These are phyloP conservation scores for Trametes coccinea DNA, from an alignment of 768 basidiomycete species.

Conservation along the genomic window DNA sequence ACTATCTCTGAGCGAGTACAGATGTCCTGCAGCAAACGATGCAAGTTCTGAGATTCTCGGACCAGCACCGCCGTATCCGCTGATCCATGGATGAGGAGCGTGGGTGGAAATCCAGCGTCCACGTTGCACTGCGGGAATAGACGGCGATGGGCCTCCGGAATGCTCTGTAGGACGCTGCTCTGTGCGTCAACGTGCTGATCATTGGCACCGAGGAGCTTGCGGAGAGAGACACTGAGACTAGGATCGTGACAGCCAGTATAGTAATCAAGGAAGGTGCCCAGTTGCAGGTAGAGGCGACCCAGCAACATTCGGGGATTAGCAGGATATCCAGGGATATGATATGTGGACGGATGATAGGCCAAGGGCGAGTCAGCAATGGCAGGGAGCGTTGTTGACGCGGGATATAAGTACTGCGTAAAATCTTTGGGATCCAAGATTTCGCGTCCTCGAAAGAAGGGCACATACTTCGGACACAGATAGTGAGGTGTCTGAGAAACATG, in stretches of 20 bases:
- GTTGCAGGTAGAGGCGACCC: slow-evolving; percentile 57
- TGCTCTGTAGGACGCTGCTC: background rate
- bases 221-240: slow-evolving; percentile 49
- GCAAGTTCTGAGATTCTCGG: slow-evolving; percentile 42
- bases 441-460: slow-evolving; percentile 54
- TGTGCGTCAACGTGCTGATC: background rate
- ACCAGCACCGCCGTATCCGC: slow-evolving; percentile 48
- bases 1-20: slow-evolving; percentile 40
- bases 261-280: slow-evolving; percentile 59
- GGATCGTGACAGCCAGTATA: slow-evolving; percentile 46
- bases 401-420: slow-evolving; percentile 51
- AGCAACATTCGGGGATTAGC: slow-evolving; percentile 64
- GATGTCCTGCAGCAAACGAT: slow-evolving; percentile 35
- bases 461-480: slow-evolving; percentile 48
- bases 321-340: slow-evolving; percentile 56
- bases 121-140: slow-evolving; percentile 52
- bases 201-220: slow-evolving; percentile 19
- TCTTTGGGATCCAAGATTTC: slow-evolving; percentile 52
- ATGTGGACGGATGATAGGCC: slow-evolving; percentile 45
- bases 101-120: slow-evolving; percentile 44
- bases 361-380: slow-evolving; percentile 45
- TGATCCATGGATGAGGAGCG: slow-evolving; percentile 49
- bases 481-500: slow-evolving; percentile 45
- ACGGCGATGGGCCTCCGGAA: slow-evolving; percentile 35
- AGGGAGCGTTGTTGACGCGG: slow-evolving; percentile 32